phyloP scores from a whole-genome alignment of 2,329 filamentous ascomycete genomes.

The Zymoseptoria ardabiliae region DNA sequence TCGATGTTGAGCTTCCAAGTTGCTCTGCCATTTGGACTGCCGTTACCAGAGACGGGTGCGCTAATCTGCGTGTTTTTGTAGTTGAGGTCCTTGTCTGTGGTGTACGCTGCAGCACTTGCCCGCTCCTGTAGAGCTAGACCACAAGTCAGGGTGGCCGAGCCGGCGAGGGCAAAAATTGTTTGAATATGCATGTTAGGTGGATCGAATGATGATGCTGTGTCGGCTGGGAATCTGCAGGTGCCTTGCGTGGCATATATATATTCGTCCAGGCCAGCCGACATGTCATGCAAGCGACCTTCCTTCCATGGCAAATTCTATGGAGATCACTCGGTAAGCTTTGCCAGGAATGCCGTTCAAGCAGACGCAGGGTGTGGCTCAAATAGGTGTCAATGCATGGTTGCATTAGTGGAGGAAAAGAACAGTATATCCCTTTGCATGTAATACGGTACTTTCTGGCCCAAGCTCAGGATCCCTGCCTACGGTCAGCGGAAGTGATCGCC shows the following conservation, averaged over 20 bases:
- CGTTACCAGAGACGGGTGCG: not conserved
- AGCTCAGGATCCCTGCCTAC: no score
- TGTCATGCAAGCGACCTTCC: not conserved
- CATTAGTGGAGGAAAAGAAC: not conserved
- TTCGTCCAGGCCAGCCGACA: not conserved
- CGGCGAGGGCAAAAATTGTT: not conserved
- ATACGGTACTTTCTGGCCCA: no score
- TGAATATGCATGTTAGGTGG: not conserved
- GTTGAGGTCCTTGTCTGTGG: not conserved
- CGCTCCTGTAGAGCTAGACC: not conserved
- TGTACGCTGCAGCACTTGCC: not conserved
- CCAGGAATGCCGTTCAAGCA: not conserved
- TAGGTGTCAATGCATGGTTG: not conserved
- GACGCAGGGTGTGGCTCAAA: not conserved
- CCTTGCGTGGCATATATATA: not conserved
- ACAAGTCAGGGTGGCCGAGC: not conserved
- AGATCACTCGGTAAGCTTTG: not conserved
- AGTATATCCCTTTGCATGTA: no score
- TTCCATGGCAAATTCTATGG: not conserved
- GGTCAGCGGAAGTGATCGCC: no score
- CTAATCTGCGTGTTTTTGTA: not conserved
- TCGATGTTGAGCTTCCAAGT: slow-evolving; percentile 17
- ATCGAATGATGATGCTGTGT: not conserved
- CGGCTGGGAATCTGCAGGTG: not conserved
- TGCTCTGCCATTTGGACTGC: not conserved